phyloP scores from a whole-genome alignment of 1,284 basidiomycete species.

The Austropuccinia psidii region DNA sequence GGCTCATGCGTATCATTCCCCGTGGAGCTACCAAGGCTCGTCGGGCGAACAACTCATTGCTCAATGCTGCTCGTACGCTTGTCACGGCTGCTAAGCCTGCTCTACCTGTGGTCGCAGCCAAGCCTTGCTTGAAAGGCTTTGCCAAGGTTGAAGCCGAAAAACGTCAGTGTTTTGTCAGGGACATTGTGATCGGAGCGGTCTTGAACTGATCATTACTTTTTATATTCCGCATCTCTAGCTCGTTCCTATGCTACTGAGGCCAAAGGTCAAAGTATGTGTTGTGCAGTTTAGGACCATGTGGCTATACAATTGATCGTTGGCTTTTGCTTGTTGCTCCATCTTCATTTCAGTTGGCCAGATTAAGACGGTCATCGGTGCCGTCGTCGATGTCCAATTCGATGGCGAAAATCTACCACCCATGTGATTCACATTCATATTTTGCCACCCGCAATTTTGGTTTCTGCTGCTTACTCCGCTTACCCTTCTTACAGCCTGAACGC shows the following conservation, averaged over 20 bases:
- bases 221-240: constrained; percentile 50
- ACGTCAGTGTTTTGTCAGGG: constrained; percentile 9
- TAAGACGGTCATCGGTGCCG: constrained; percentile 58
- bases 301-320: too few species aligned
- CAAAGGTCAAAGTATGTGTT: constrained; percentile 52
- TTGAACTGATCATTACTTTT: not conserved
- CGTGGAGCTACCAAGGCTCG: constrained; percentile 35
- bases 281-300: too few species aligned
- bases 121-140: constrained; percentile 2
- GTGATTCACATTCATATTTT: not conserved
- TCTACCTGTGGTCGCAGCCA: constrained; percentile 10
- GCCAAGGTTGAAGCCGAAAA: constrained; percentile 17
- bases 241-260: constrained; percentile 88
- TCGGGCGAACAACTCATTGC: constrained; percentile 28
- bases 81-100: constrained; percentile 18
- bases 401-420: constrained; percentile 74
- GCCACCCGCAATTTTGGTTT: not conserved
- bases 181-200: not conserved
- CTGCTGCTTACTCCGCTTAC: not conserved
- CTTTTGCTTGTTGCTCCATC: too few species aligned
- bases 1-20: constrained; percentile 35
- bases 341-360: constrained; percentile 47
- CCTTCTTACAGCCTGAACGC: constrained; percentile 64
- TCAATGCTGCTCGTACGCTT: constrained; percentile 27
- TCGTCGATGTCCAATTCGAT: constrained; percentile 83